Evolutionary conservation across 495 filamentous ascomycete species (phyloP).

Genomic region (Xylaria flabelliformis): DNA sequence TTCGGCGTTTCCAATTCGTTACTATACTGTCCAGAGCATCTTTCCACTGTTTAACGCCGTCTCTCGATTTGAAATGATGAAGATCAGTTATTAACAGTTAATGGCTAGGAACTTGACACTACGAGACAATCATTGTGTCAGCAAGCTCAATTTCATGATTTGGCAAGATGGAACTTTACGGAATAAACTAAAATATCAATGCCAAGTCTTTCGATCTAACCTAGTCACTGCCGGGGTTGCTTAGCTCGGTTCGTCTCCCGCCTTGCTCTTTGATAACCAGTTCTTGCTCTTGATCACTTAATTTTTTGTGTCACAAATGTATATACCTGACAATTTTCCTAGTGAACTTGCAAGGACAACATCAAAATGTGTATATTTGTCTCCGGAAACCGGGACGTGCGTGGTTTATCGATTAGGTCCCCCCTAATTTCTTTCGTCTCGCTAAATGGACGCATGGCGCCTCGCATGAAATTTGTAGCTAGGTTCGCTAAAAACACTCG

Average conservation of each 20-base stretch:
- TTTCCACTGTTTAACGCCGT: background rate
- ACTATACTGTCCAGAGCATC: background rate
- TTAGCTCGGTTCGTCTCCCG: background rate
- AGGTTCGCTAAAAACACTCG: slow-evolving; percentile 1
- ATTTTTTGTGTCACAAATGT: background rate
- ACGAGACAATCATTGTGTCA: slow-evolving; percentile 10
- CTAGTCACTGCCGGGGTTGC: background rate
- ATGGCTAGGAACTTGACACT: background rate
- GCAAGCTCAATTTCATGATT: slow-evolving; percentile 7
- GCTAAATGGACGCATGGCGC: slow-evolving; percentile 12
- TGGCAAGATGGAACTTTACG: slow-evolving; percentile 4
- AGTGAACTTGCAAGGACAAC: background rate
- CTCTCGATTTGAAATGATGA: background rate
- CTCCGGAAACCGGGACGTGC: background rate
- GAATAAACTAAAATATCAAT: slow-evolving; percentile 5
- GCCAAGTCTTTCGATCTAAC: background rate
- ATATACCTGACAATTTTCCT: background rate
- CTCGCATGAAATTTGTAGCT: slow-evolving; percentile 17
- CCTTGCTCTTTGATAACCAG: background rate
- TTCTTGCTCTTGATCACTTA: background rate
- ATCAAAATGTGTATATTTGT: background rate
- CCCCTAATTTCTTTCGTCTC: slow-evolving; percentile 7
- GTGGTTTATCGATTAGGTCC: slow-evolving; percentile 9
- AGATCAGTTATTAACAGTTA: background rate
- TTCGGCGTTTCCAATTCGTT: slow-evolving; percentile 32